phyloP scores from a whole-genome alignment of 257 asterid genomes.

The Ehretia macrophylla region DNA sequence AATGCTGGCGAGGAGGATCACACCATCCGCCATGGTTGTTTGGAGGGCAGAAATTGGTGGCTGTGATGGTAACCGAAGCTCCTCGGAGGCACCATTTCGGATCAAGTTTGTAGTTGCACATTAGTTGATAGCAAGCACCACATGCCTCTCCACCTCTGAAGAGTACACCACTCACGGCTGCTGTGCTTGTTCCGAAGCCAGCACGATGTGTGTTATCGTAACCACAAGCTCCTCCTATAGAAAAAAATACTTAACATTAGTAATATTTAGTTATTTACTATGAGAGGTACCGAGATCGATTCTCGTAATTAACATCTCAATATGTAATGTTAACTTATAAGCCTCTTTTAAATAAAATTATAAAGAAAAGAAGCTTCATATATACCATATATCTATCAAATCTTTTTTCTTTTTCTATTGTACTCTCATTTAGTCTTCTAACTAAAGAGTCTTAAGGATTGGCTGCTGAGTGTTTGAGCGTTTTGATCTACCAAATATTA shows the following conservation, averaged over 20 bases:
- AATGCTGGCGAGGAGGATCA: conserved; percentile 66
- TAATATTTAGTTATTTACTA: not conserved
- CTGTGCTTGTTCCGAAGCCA: conserved; percentile 56
- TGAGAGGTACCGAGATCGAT: no score
- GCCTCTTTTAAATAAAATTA: no score
- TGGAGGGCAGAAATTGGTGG: conserved; percentile 73
- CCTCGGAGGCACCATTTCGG: conserved; percentile 52
- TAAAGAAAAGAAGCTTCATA: no score
- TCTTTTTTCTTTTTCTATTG: no score
- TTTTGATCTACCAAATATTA: no score
- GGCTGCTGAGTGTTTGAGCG: no score
- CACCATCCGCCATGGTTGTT: conserved; percentile 77
- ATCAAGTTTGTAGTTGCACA: conserved; percentile 39
- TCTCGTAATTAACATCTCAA: no score
- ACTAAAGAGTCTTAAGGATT: no score
- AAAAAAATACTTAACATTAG: not conserved
- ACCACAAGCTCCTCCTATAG: conserved; percentile 68
- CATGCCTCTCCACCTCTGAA: conserved; percentile 60
- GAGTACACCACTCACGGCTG: conserved; percentile 58
- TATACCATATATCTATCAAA: no score
- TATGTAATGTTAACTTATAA: no score
- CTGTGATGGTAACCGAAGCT: conserved; percentile 47
- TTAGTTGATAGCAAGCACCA: conserved; percentile 56
- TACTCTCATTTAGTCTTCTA: no score
- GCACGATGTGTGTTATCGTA: conserved; percentile 48